Evolutionary conservation across 306 rosid genomes (phyloP), one percentile per base, ranked within the genome.

Genomic region (Inga oerstediana): DNA sequence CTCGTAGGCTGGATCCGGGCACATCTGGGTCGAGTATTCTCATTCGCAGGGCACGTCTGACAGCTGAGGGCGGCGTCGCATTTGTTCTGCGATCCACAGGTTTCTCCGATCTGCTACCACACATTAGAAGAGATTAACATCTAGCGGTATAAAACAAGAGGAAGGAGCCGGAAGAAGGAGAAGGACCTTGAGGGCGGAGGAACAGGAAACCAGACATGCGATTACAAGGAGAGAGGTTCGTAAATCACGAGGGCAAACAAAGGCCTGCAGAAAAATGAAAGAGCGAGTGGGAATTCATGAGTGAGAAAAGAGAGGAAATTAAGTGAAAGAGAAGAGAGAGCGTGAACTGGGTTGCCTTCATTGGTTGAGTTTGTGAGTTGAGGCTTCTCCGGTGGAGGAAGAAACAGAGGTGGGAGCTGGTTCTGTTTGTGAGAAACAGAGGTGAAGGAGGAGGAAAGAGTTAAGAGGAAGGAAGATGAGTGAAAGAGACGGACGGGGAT

Each of bases 21-120:
- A 65, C 99, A 97, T 91, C 99, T 90, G 78, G 91, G 86, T 67
- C 99, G 86, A 84, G 98, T 97, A 77, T 97, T 97, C 45, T 97
- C 99, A 82, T 92, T 97, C 0, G 91, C 94, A 14, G 88, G 82
- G 85, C 99, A 97, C 13, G 91, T 88, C 8, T 86, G 88, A 84
- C 99, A 97, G 64, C 71, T 85, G 35, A 94, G 85, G 45, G 97
- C 97, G 64, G 80, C 64, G 24, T 97, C 97, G 80, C 99, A 97
- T 51, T 89, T 85, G 27, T 67, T 66, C 70, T 76, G 86, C 34
- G 91, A 58, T 3, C 94, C 88, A 69, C 99, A 97, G 16, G 93
- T 97, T 91, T 97, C 99, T 88, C 99, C 99, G 80, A 97, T 91
- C 99, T 97, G 88, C 78, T 75, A 78, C 65, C 81, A 46, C 84